Conservation (phyloP, 805 yeast species). For the Cyberlindnera misumaiensis region DNA sequence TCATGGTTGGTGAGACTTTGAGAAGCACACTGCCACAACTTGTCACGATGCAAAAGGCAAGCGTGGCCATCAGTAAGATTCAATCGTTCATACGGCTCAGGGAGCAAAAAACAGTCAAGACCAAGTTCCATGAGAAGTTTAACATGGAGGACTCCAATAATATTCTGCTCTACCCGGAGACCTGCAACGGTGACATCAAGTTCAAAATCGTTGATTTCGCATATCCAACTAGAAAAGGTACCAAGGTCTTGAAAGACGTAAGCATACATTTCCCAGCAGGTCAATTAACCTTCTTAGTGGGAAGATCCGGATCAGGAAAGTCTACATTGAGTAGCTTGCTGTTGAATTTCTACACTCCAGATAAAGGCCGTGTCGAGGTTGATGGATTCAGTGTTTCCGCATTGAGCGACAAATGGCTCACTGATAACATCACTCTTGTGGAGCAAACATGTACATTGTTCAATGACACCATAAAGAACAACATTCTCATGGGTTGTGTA, state of each 20-base stretch:
- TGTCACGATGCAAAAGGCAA: slow-evolving; percentile 62
- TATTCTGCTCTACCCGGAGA: slow-evolving; percentile 19
- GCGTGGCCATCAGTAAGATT: slow-evolving; percentile 55
- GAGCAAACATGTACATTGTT: slow-evolving; percentile 69
- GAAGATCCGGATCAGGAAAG: slow-evolving; percentile 90
- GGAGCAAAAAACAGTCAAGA: slow-evolving; percentile 4
- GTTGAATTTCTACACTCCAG: slow-evolving; percentile 46
- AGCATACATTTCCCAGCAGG: slow-evolving; percentile 39
- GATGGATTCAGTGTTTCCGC: slow-evolving; percentile 43
- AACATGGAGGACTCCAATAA: slow-evolving; percentile 10
- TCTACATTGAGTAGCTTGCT: slow-evolving; percentile 70
- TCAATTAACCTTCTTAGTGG: slow-evolving; percentile 59
- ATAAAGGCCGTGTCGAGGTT: slow-evolving; percentile 50
- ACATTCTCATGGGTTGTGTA: slow-evolving; percentile 47
- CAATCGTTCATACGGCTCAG: slow-evolving; percentile 29
- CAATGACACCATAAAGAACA: slow-evolving; percentile 53
- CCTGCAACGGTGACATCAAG: slow-evolving; percentile 42
- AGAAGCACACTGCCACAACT: slow-evolving; percentile 49
- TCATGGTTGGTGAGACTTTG: slow-evolving; percentile 60
- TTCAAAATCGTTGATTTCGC: slow-evolving; percentile 53
- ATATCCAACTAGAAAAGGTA: slow-evolving; percentile 52
- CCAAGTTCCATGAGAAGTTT: slow-evolving; percentile 6
- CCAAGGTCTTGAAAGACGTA: slow-evolving; percentile 41
- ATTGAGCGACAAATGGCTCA: slow-evolving; percentile 45
- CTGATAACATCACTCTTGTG: slow-evolving; percentile 60